Percentiles rank a stretch among this genome's conserved stretches.
These are phyloP conservation scores for Calonectria fujianensis DNA, from an alignment of 2,329 filamentous ascomycete genomes.

Conservation along the genomic window DNA sequence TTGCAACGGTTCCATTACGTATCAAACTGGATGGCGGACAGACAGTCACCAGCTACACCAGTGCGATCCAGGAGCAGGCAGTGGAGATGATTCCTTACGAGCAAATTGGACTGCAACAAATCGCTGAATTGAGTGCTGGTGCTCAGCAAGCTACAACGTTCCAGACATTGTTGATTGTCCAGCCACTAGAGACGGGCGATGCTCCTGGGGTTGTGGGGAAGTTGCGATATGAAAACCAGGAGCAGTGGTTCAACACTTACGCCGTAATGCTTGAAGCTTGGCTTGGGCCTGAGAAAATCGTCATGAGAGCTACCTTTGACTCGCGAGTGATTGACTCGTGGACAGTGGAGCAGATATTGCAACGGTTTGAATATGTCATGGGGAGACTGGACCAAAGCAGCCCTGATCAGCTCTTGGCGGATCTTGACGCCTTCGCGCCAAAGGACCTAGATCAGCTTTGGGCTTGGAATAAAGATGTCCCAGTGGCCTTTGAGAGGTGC, in stretches of 20 bases:
- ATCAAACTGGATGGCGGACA: not conserved
- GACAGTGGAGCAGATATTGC: not conserved
- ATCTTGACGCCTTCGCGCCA: not conserved
- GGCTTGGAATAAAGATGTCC: conserved; percentile 38
- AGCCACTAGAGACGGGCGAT: not conserved
- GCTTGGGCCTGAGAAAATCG: not conserved
- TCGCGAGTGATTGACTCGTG: conserved; percentile 8
- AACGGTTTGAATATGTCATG: not conserved
- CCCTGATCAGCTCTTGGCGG: not conserved
- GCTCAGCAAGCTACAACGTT: not conserved
- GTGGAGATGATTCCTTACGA: conserved; percentile 4
- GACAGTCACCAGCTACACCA: not conserved
- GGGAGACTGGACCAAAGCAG: not conserved
- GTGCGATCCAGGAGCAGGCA: not conserved
- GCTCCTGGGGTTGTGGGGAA: not conserved
- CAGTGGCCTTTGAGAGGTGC: conserved; percentile 43
- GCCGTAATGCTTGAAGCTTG: conserved; percentile 2
- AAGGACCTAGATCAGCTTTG: conserved; percentile 48
- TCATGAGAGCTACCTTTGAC: conserved; percentile 9
- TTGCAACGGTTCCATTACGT: not conserved
- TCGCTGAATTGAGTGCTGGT: not conserved
- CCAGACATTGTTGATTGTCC: conserved; percentile 1
- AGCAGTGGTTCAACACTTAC: conserved; percentile 21
- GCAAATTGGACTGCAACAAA: conserved; percentile 1
- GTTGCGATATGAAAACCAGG: not conserved